phyloP scores from a whole-genome alignment of 805 yeast genomes.

The Saccharomycopsis sp. region DNA sequence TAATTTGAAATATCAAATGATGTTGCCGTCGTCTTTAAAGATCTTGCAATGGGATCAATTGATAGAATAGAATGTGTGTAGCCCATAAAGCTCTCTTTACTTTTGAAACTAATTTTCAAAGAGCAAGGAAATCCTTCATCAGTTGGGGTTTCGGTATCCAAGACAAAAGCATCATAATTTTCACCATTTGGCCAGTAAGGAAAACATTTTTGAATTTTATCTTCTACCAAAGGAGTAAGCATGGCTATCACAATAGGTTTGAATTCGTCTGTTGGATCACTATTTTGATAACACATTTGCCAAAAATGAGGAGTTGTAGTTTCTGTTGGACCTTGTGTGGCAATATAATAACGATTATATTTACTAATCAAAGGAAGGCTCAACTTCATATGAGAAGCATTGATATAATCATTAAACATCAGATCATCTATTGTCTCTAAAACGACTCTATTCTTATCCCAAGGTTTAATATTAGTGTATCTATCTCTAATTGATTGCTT shows the following conservation, averaged over 20 bases:
- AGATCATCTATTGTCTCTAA: conserved; percentile 22
- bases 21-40: too few species aligned
- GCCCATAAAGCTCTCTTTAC: not conserved
- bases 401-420: conserved; percentile 53
- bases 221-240: conserved; percentile 70
- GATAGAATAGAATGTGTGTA: conserved; percentile 7
- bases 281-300: conserved; percentile 65
- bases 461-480: conserved; percentile 55
- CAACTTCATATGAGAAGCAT: conserved; percentile 61
- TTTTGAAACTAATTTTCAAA: conserved; percentile 2
- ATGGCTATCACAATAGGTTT: conserved; percentile 44
- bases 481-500: conserved; percentile 42
- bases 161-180: conserved; percentile 20
- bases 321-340: conserved; percentile 72
- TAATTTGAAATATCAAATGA: not conserved
- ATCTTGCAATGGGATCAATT: conserved; percentile 6
- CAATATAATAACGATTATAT: conserved; percentile 36
- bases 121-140: conserved; percentile 14
- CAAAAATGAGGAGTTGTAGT: conserved; percentile 77
- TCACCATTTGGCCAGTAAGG: conserved; percentile 65
- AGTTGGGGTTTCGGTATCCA: conserved; percentile 6
- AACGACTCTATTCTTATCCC: conserved; percentile 46
- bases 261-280: conserved; percentile 46
- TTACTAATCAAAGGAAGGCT: conserved; percentile 20
- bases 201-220: conserved; percentile 62